Evolutionary conservation across 2,329 filamentous ascomycete species (phyloP), one percentile per base, ranked within the genome.

Genomic region (Westerdykella aurantiaca): DNA sequence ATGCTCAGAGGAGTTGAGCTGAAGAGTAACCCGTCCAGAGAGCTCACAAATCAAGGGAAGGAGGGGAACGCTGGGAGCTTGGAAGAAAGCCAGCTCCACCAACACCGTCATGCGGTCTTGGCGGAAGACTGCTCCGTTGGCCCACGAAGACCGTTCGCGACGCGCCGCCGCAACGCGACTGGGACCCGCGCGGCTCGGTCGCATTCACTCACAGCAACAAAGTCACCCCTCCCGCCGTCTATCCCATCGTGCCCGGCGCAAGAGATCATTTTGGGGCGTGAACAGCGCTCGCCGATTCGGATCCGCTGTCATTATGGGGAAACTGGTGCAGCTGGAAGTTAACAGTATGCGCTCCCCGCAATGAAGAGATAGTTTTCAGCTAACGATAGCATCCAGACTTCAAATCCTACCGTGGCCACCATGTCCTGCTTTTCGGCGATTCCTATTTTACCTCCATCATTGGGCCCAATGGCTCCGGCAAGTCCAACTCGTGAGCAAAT

Each of bases 361-460:
- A 29, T 29, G 25, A 29, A 29, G 25, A 29, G 25, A 29, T 9
- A 29, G 7, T 29, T 29, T 29, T 29, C 25, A 29, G 25, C 11
- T 29, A 29, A 10, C 11, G 25, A 29, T 12, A 29, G 25, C 11
- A 12, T 29, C 22, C 61, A 93, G 87, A 98, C 75, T 98, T 98
- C 82, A 98, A 98, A 74, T 97, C 93, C 58, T 98, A 98, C 76
- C 95, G 95, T 70, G 93, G 90, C 46, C 90, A 96, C 61, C 93
- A 98, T 73, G 84, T 81, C 48, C 81, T 98, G 37, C 81, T 96
- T 42, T 96, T 98, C 61, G 91, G 91, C 62, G 91, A 98, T 73
- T 94, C 90, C 2, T 97, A 96, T 71, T 98, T 98, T 70, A 98
- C 93, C 39, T 98, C 93, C 34, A 96, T 98, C 63, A 97, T 98